Evolutionary conservation across 2,329 filamentous ascomycete species (phyloP), one percentile per base, ranked within the genome.

Genomic region (Arachnomyces sp.): DNA sequence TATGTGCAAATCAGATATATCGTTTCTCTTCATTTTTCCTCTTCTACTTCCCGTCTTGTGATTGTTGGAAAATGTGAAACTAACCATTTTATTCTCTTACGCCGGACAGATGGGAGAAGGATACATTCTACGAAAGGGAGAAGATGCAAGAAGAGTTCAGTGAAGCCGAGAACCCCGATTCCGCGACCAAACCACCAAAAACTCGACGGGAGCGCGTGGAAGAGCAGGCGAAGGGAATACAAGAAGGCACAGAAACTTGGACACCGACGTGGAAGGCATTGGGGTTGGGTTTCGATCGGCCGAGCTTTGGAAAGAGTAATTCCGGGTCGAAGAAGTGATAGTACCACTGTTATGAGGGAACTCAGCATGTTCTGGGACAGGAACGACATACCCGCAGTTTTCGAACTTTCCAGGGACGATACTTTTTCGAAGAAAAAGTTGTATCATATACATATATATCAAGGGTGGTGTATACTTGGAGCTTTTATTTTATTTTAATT

Each of bases 171-270:
- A 50, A 51, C 29, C 53, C 59, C 21, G 52, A 66, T 30, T 56
- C 55, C 3, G 61, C 62, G 48, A 57, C 62, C 54, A 62, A 64
- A 34, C 54, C 62, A 48, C 57, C 67, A 39, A 56, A 56, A 31
- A 54, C 53, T 18, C 62, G 71, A 47, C 64, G 74, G 52, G 61
- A 61, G 47, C 59, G 60, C 16, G 70, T 78, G 52, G 71, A 69
- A 45, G 62, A 73, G 57, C 75, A 84, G 63, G 85, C 84, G 13
- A 70, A 75, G 65, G 68, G 72, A 52, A 55, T 88, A 52, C 60
- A 85, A 47, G 63, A 69, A 36, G 78, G 80, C 14, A 71, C 76
- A 59, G 67, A 73, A 52, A 68, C 68, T 47, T 88, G 85, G 84
- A 68, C 60, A 44, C 67, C 68, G 28, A 69, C 67, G 13, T 71